Evolutionary conservation across 352 stramenopile genomes (phyloP), one percentile per base, ranked within the genome.

Genomic region (Phytophthora fragariae): DNA sequence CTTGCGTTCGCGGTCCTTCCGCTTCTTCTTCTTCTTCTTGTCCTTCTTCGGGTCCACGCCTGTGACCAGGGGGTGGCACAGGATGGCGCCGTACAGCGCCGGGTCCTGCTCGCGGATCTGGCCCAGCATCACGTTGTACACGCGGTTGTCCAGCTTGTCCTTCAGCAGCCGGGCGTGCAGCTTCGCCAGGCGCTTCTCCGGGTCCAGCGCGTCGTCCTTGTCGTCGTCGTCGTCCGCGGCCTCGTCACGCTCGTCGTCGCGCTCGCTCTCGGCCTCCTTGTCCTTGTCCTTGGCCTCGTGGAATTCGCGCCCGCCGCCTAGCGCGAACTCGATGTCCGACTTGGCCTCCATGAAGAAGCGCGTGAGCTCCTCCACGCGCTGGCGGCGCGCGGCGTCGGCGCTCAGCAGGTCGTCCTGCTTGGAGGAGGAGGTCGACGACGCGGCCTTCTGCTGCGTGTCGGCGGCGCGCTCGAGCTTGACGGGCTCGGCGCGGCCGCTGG

Each of bases 301-400:
- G 57, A 90, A 90, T 31, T 93, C 87, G 7, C 86, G 79, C 2
- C 81, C 85, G 19, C 88, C 84, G 39, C 90, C 89, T 9, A 95
- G 70, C 11, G 88, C 88, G 78, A 97, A 97, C 64, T 97, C 90
- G 62, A 97, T 97, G 62, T 97, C 90, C 24, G 89, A 95, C 65
- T 96, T 97, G 62, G 89, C 88, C 64, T 97, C 90, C 89, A 97
- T 95, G 62, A 97, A 97, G 72, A 97, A 97, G 1, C 90, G 79
- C 55, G 90, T 96, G 37, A 97, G 79, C 62, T 97, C 90, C 72
- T 97, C 90, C 6, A 97, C 90, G 41, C 89, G 88, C 70, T 96
- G 89, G 17, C 88, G 77, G 4, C 90, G 81, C 37, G 88, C 89
- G 3, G 89, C 85, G 62, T 97, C 90, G 5, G 89, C 88, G 62